A percentile compares a stretch with the other conserved stretches of the same genome.
Evolutionary conservation across 495 filamentous ascomycete species (phyloP).

Genomic region (Aspergillus wentii): DNA sequence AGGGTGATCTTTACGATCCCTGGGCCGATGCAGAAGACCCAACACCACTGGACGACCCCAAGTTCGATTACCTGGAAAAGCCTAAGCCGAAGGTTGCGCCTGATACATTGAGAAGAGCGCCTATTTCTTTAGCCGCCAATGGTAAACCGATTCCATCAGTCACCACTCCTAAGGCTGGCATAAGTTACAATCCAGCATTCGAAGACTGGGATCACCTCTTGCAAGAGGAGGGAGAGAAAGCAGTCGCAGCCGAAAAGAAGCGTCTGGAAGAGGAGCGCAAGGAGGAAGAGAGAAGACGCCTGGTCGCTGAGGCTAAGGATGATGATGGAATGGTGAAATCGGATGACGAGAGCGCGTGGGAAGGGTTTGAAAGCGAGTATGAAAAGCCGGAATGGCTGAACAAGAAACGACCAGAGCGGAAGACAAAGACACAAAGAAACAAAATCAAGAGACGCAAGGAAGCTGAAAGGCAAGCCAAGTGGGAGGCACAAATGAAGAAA

Average conservation of each 20-base stretch:
- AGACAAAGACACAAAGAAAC: slow-evolving; percentile 82
- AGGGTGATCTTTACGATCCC: slow-evolving; percentile 61
- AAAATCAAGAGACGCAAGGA: slow-evolving; percentile 83
- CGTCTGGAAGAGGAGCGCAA: slow-evolving; percentile 63
- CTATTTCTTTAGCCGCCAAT: slow-evolving; percentile 72
- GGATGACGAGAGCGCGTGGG: slow-evolving; percentile 85
- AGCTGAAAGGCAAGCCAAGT: slow-evolving; percentile 65
- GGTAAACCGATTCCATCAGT: slow-evolving; percentile 78
- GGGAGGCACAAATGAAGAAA: slow-evolving; percentile 66
- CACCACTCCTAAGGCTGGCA: slow-evolving; percentile 68
- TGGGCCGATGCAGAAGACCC: slow-evolving; percentile 59
- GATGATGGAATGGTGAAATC: slow-evolving; percentile 67
- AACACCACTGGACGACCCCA: slow-evolving; percentile 38
- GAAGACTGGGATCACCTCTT: slow-evolving; percentile 76
- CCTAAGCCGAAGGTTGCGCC: slow-evolving; percentile 65
- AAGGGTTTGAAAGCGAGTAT: slow-evolving; percentile 71
- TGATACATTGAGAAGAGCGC: slow-evolving; percentile 65
- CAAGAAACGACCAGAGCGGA: slow-evolving; percentile 71
- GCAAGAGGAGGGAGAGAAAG: slow-evolving; percentile 67
- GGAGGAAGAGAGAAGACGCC: slow-evolving; percentile 48
- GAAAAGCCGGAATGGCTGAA: slow-evolving; percentile 57
- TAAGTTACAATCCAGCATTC: slow-evolving; percentile 87
- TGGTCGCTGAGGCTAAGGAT: slow-evolving; percentile 55
- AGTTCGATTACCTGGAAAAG: slow-evolving; percentile 59
- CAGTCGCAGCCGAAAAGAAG: slow-evolving; percentile 73